Evolutionary conservation across 208 protist genomes (phyloP).

Genomic region (Trypanosoma congolense): DNA sequence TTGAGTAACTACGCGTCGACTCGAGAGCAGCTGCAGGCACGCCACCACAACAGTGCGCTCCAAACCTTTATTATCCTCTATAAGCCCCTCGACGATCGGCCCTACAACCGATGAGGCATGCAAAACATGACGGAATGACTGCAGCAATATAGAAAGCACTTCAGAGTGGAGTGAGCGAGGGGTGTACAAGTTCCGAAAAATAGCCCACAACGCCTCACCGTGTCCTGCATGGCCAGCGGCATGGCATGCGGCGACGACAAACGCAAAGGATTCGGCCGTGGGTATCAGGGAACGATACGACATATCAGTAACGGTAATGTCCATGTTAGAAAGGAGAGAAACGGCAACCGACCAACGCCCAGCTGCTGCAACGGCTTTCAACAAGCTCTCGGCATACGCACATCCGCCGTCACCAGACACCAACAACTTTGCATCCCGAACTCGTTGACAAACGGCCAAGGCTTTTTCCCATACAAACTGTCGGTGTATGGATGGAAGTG

Average conservation of each 20-base stretch:
- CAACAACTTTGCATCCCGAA: constrained; percentile 17
- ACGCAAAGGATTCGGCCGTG: constrained; percentile 65
- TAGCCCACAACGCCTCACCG: constrained; percentile 35
- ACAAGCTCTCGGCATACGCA: constrained; percentile 62
- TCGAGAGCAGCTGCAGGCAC: constrained; percentile 66
- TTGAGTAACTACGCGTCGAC: constrained; percentile 24
- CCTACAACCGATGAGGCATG: constrained; percentile 25
- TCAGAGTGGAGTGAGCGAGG: constrained; percentile 63
- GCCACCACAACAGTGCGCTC: constrained; percentile 60
- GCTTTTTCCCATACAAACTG: constrained; percentile 29
- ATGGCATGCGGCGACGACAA: constrained; percentile 66
- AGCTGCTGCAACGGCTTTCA: constrained; percentile 53
- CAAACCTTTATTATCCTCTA: constrained; percentile 39
- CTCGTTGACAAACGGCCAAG: constrained; percentile 27
- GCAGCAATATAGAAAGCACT: constrained; percentile 54
- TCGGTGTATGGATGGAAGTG: constrained; percentile 18
- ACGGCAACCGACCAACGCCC: constrained; percentile 55
- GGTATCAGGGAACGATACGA: constrained; percentile 64
- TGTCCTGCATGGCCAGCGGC: constrained; percentile 43
- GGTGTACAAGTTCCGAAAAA: constrained; percentile 42
- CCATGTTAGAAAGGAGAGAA: constrained; percentile 42
- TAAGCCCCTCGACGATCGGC: constrained; percentile 37
- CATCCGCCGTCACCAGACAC: constrained; percentile 71
- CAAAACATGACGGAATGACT: constrained; percentile 57
- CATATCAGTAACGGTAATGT: constrained; percentile 25